Conservation (phyloP, 2,329 filamentous ascomycete species). For the Bipolaris bicolor region DNA sequence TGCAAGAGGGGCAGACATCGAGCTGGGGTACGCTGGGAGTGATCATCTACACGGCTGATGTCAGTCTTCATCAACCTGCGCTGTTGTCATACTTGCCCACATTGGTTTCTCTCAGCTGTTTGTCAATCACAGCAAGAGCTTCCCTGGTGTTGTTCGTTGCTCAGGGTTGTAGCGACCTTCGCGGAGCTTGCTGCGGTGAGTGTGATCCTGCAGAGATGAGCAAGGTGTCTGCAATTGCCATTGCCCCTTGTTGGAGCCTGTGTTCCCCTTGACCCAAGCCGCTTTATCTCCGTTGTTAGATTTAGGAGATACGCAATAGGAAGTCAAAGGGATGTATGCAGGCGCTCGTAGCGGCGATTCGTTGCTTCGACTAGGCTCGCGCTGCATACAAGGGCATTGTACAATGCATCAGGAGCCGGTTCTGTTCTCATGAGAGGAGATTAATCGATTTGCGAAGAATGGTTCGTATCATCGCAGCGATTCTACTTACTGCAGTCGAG, state of each 20-base stretch:
- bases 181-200: not conserved
- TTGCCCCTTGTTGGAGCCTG: not conserved
- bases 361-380: not conserved
- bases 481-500: not conserved
- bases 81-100: not conserved
- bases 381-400: not conserved
- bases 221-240: not conserved
- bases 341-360: not conserved
- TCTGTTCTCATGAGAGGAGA: not conserved
- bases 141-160: not conserved
- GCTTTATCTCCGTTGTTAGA: not conserved
- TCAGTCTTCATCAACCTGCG: conserved; percentile 2
- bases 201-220: not conserved
- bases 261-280: not conserved
- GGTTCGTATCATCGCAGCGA: not conserved
- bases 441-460: not conserved
- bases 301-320: not conserved
- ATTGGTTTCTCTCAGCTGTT: not conserved
- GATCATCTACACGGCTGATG: not conserved
- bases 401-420: not conserved
- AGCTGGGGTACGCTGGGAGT: not conserved
- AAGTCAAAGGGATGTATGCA: not conserved
- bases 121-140: not conserved
- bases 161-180: not conserved
- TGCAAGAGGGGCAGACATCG: not conserved